Conservation (phyloP, 106 monocot species). For the Apostasia shenzhenica region DNA sequence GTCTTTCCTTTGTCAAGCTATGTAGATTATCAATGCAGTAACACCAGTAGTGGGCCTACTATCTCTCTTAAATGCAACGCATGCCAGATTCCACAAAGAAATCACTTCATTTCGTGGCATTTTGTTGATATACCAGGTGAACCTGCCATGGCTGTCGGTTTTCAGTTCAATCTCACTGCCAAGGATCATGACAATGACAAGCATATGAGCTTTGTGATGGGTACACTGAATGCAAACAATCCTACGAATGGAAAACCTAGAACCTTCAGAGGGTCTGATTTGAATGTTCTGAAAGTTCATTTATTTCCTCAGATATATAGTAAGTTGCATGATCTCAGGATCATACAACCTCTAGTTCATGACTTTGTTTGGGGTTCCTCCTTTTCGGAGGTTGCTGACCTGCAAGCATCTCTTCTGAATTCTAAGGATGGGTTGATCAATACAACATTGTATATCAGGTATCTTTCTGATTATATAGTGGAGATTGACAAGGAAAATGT, state of each 20-base stretch:
- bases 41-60: constrained; percentile 76
- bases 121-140: constrained; percentile 85
- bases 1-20: constrained; percentile 45
- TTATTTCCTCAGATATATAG: constrained; percentile 71
- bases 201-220: constrained; percentile 72
- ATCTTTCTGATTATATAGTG: constrained; percentile 89
- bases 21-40: constrained; percentile 51
- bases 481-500: constrained; percentile 70
- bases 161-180: constrained; percentile 75
- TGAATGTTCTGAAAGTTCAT: constrained; percentile 79
- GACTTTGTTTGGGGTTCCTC: constrained; percentile 82
- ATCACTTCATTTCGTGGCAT: constrained; percentile 83
- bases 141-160: constrained; percentile 85
- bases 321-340: constrained; percentile 45
- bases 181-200: constrained; percentile 48
- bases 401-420: constrained; percentile 67
- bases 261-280: constrained; percentile 66
- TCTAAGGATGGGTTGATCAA: constrained; percentile 68
- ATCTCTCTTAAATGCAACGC: constrained; percentile 69
- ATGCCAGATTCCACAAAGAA: constrained; percentile 67
- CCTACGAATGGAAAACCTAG: constrained; percentile 29
- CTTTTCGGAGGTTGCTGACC: constrained; percentile 47
- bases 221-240: constrained; percentile 43
- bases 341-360: constrained; percentile 81
- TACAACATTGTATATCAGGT: constrained; percentile 69